Evolutionary conservation across 2,329 filamentous ascomycete genomes (phyloP).

Genomic region (Graphilbum ipis-grandicollis): DNA sequence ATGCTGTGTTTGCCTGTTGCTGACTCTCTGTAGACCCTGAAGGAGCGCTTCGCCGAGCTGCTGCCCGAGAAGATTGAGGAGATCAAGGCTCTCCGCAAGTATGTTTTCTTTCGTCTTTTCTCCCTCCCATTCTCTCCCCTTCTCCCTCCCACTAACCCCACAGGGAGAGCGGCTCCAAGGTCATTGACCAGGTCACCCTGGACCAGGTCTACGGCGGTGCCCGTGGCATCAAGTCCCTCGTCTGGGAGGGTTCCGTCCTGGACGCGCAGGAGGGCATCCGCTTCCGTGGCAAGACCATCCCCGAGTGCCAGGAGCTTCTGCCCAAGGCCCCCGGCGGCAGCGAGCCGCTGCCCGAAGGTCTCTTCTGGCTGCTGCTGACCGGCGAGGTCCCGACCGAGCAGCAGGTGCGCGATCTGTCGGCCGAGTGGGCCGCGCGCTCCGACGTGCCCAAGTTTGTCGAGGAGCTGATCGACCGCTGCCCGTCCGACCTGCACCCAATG

Average conservation of each 20-base stretch:
- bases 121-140: background rate
- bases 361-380: slow-evolving; percentile 98
- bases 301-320: slow-evolving; percentile 93
- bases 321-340: slow-evolving; percentile 93
- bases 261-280: slow-evolving; percentile 98
- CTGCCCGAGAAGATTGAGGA: slow-evolving; percentile 95
- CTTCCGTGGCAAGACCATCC: slow-evolving; percentile 98
- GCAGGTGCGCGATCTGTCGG: slow-evolving; percentile 94
- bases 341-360: slow-evolving; percentile 95
- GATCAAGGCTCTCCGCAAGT: slow-evolving; percentile 98
- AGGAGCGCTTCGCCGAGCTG: slow-evolving; percentile 95
- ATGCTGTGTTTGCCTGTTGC: background rate
- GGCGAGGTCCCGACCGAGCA: slow-evolving; percentile 95
- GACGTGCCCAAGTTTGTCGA: slow-evolving; percentile 95
- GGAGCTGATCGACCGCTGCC: slow-evolving; percentile 99
- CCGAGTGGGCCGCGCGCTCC: slow-evolving; percentile 96
- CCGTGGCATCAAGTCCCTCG: slow-evolving; percentile 94
- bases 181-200: slow-evolving; percentile 92
- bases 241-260: slow-evolving; percentile 97
- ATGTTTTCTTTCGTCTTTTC: slow-evolving; percentile 20
- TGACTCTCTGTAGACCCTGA: slow-evolving; percentile 52
- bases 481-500: slow-evolving; percentile 97
- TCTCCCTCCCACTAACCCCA: too few relatives aligned
- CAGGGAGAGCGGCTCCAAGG: slow-evolving; percentile 88
- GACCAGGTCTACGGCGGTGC: slow-evolving; percentile 99